Conservation (phyloP, 306 rosid genomes). For the Quercus glauca region DNA sequence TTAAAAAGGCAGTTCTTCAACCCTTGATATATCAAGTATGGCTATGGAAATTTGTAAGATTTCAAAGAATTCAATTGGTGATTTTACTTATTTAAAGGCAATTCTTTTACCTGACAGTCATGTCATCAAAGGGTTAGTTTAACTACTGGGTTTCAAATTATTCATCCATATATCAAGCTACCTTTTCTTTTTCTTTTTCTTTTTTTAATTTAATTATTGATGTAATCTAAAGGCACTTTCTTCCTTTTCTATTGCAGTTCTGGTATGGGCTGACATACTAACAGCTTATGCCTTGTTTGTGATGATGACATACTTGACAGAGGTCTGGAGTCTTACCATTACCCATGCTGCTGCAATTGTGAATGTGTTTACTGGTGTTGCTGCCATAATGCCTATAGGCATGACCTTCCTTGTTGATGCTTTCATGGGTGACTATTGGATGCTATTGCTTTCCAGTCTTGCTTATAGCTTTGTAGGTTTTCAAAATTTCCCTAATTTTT, state of each 20-base stretch:
- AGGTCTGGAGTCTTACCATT: conserved; percentile 14
- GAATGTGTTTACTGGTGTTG: conserved; percentile 14
- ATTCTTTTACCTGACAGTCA: too few relatives aligned
- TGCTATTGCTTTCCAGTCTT: conserved; percentile 16
- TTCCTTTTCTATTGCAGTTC: neutral
- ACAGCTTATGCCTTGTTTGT: neutral
- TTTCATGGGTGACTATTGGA: conserved; percentile 15
- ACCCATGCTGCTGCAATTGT: conserved; percentile 23
- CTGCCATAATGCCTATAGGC: conserved; percentile 6
- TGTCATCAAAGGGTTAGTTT: too few relatives aligned
- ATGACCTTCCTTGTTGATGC: conserved; percentile 22
- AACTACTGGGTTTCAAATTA: neutral
- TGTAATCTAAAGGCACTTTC: neutral
- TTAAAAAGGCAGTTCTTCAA: too few relatives aligned
- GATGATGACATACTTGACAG: conserved; percentile 14
- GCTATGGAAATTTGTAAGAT: too few relatives aligned
- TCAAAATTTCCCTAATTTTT: neutral
- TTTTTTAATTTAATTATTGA: neutral
- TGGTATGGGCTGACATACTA: conserved; percentile 2
- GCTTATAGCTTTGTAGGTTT: conserved; percentile 20
- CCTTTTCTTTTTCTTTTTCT: neutral
- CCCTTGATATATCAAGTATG: too few relatives aligned
- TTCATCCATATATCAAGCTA: neutral
- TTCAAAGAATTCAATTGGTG: too few relatives aligned
- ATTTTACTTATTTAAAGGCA: too few relatives aligned